phyloP scores from a whole-genome alignment of 108 stramenopile species.

The Cyclotella choctawhatcheeana region DNA sequence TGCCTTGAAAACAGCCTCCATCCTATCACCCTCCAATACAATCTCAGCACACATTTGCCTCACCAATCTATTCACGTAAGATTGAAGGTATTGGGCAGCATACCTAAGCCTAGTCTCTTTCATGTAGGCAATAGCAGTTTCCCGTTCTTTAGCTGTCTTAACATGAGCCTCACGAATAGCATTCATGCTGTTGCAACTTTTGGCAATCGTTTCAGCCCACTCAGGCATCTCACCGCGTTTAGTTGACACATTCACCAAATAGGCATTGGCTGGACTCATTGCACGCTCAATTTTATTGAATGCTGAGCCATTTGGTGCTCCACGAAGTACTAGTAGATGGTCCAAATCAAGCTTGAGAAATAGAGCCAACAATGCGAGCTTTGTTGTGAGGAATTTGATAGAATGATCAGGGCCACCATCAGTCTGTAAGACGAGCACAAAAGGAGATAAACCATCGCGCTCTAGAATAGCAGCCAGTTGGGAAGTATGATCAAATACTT shows the following conservation, averaged over 20 bases:
- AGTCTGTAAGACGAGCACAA: slow-evolving; percentile 12
- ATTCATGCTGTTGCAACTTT: neutral
- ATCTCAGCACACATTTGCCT: too few species aligned
- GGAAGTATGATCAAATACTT: slow-evolving; percentile 12
- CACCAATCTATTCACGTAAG: too few species aligned
- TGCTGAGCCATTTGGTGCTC: slow-evolving; percentile 9
- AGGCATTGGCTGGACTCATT: slow-evolving; percentile 6
- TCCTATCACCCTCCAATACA: too few species aligned
- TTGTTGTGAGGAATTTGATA: neutral
- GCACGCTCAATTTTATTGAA: slow-evolving; percentile 17
- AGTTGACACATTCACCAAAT: neutral
- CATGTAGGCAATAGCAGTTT: too few species aligned
- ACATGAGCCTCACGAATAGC: too few species aligned
- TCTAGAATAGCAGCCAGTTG: neutral
- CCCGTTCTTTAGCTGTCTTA: too few species aligned
- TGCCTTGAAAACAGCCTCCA: too few species aligned
- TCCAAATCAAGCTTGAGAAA: slow-evolving; percentile 4
- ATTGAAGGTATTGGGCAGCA: too few species aligned
- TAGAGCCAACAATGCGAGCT: neutral
- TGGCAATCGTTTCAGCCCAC: neutral
- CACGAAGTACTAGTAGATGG: slow-evolving; percentile 5
- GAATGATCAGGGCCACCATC: slow-evolving; percentile 11
- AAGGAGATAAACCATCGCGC: neutral
- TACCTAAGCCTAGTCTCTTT: too few species aligned
- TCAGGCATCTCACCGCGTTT: neutral